These are phyloP conservation scores for Boechera retrofracta DNA, from an alignment of 345 rosid genomes.

Conservation along the genomic window DNA sequence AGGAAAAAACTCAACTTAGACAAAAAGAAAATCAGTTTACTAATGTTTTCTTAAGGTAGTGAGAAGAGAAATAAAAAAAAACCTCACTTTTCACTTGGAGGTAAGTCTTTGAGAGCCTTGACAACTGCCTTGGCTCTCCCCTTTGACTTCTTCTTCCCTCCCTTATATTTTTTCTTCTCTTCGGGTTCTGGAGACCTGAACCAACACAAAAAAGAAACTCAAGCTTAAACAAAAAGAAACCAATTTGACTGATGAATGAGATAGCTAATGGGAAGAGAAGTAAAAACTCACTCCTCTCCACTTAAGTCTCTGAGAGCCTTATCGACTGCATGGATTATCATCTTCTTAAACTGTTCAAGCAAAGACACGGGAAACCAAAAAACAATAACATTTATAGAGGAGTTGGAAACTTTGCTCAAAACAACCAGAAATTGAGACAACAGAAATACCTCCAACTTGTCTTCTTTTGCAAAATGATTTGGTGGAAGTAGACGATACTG, in stretches of 20 bases:
- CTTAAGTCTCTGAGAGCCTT: not conserved
- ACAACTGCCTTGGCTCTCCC: not conserved
- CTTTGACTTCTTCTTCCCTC: not conserved
- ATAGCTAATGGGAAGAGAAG: conserved; percentile 2
- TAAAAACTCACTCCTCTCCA: conserved; percentile 2
- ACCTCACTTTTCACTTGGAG: conserved; percentile 3
- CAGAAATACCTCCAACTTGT: conserved; percentile 58
- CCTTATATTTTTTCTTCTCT: not conserved
- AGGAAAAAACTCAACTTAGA: not conserved
- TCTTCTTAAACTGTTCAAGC: conserved; percentile 42
- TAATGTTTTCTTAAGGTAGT: not conserved
- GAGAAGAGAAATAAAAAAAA: not conserved
- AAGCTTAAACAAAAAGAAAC: not conserved
- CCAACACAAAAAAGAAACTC: not conserved
- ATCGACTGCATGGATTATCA: conserved; percentile 34
- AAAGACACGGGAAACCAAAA: conserved; percentile 1
- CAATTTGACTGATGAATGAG: not conserved
- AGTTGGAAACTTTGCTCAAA: not conserved
- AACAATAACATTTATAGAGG: not conserved
- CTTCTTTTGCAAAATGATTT: conserved; percentile 62
- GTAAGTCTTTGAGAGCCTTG: too few relatives aligned
- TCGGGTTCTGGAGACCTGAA: not conserved
- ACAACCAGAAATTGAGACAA: not conserved
- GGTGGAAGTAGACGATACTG: conserved; percentile 66
- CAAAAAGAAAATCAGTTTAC: not conserved